Evolutionary conservation across 106 monocot genomes (phyloP).

Genomic region (Phalaenopsis equestris): DNA sequence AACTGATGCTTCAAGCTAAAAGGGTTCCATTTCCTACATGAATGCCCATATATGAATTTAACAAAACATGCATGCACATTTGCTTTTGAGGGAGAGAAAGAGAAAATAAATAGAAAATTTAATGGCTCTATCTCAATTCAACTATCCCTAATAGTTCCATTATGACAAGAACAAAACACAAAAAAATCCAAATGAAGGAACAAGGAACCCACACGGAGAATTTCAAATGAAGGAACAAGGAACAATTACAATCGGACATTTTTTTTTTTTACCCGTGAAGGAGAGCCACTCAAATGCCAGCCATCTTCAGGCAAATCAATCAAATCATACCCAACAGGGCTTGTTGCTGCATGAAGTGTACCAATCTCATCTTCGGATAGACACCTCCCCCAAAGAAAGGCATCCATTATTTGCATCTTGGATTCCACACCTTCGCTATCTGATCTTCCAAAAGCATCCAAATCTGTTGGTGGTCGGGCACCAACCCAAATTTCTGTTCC

Average conservation of each 20-base stretch:
- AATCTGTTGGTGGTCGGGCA: slow-evolving; percentile 73
- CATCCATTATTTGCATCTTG: slow-evolving; percentile 99
- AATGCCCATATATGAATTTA: neutral
- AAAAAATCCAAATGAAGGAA: neutral
- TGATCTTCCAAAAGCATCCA: slow-evolving; percentile 97
- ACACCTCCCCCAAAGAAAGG: slow-evolving; percentile 85
- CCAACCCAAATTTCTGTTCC: slow-evolving; percentile 93
- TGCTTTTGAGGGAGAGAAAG: neutral
- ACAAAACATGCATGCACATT: neutral
- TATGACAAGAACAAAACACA: neutral
- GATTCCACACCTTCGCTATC: slow-evolving; percentile 86
- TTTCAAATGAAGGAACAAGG: neutral
- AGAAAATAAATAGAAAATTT: neutral
- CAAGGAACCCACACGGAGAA: neutral
- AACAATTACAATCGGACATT: neutral
- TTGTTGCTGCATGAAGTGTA: slow-evolving; percentile 46
- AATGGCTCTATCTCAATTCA: neutral
- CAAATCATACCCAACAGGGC: slow-evolving; percentile 52
- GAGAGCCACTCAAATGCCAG: slow-evolving; percentile 70
- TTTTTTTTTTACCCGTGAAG: slow-evolving; percentile 55
- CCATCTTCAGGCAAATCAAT: slow-evolving; percentile 64
- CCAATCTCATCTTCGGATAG: slow-evolving; percentile 88
- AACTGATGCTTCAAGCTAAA: neutral
- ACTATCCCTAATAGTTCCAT: neutral
- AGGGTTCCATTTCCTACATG: neutral